These are phyloP conservation scores for Lojkania enalia DNA, from an alignment of 2,329 filamentous ascomycete species.

Conservation along the genomic window DNA sequence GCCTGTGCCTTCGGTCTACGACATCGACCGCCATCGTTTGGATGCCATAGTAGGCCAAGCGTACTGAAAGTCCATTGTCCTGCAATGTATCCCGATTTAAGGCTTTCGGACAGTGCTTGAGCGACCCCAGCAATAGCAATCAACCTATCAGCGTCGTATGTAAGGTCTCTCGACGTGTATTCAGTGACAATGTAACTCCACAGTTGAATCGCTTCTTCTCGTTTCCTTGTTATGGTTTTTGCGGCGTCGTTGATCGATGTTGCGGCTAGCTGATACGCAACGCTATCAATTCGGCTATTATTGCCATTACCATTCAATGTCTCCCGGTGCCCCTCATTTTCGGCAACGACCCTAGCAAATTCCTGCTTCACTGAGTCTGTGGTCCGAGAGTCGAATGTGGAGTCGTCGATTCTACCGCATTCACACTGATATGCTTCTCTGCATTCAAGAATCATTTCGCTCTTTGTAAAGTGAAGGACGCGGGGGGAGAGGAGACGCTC, in stretches of 20 bases:
- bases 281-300: constrained; percentile 27
- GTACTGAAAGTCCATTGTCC: constrained; percentile 44
- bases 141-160: constrained; percentile 37
- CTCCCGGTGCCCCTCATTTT: constrained; percentile 16
- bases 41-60: constrained; percentile 41
- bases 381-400: constrained; percentile 33
- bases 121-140: constrained; percentile 38
- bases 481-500: constrained; percentile 38
- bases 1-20: constrained; percentile 25
- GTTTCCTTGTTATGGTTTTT: constrained; percentile 18
- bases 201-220: constrained; percentile 37
- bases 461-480: constrained; percentile 39
- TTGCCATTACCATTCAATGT: constrained; percentile 15
- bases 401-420: constrained; percentile 39
- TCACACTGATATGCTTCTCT: constrained; percentile 42
- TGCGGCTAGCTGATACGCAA: constrained; percentile 34
- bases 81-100: constrained; percentile 39
- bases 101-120: constrained; percentile 26
- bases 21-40: constrained; percentile 32
- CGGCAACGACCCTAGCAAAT: constrained; percentile 28
- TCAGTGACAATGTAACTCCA: constrained; percentile 44
- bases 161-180: constrained; percentile 39
- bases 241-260: constrained; percentile 28
- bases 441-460: constrained; percentile 44
- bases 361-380: constrained; percentile 42